These are phyloP conservation scores for Agarophyton chilense DNA, from an alignment of 23 red algal species.

Conservation along the genomic window DNA sequence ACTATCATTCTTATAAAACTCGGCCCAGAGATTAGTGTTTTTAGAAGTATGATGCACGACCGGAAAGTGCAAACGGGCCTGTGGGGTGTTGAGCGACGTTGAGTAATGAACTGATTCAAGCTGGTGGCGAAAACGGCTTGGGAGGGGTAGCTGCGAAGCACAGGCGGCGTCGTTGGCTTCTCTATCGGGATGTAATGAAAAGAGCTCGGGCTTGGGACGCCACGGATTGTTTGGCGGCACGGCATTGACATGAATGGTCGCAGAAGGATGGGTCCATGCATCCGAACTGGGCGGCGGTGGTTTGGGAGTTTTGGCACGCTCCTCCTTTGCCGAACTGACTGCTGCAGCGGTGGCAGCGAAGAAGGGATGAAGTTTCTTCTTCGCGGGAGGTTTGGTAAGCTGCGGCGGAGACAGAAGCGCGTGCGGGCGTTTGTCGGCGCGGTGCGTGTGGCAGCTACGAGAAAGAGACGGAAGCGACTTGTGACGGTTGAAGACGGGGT, in stretches of 20 bases:
- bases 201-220: not conserved
- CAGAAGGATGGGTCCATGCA: conserved; percentile 15
- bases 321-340: conserved; percentile 24
- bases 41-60: conserved; percentile 2
- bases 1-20: conserved; percentile 37
- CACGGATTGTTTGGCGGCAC: not conserved
- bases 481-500: not conserved
- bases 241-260: conserved; percentile 62
- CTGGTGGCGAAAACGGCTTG: not conserved
- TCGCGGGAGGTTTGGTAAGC: not conserved
- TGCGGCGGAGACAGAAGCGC: not conserved
- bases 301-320: conserved; percentile 10
- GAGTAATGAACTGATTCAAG: not conserved
- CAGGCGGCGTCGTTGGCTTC: not conserved
- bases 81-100: not conserved
- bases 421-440: not conserved
- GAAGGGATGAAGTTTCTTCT: conserved; percentile 63
- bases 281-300: not conserved
- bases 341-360: conserved; percentile 52
- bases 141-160: not conserved
- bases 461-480: not conserved
- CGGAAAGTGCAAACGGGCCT: not conserved
- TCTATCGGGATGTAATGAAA: not conserved
- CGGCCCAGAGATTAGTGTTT: conserved; percentile 36
- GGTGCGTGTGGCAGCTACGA: not conserved